A percentile compares a stretch with the other conserved stretches of the same genome.
Conservation (phyloP, 2,329 filamentous ascomycete species). For the Cytospora chrysosperma region DNA sequence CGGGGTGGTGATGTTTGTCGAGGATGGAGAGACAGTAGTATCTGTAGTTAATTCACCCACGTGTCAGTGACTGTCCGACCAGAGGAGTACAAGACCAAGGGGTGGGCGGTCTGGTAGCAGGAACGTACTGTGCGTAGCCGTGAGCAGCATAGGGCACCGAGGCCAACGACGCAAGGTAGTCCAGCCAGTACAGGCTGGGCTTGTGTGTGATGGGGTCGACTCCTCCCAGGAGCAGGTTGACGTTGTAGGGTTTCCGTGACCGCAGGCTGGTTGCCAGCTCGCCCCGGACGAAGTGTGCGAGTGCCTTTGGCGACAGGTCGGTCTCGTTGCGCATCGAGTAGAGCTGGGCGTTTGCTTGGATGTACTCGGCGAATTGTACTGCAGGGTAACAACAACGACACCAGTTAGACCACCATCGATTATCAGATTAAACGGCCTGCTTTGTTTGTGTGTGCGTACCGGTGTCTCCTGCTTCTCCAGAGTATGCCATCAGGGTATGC, state of each 20-base stretch:
- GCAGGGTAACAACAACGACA: slow-evolving; percentile 13
- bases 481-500: slow-evolving; percentile 92
- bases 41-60: slow-evolving; percentile 40
- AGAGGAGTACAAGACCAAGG: too few species aligned
- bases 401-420: slow-evolving; percentile 22
- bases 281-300: slow-evolving; percentile 89
- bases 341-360: slow-evolving; percentile 96
- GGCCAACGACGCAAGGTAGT: slow-evolving; percentile 89
- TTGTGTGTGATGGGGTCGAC: slow-evolving; percentile 89
- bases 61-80: slow-evolving; percentile 28
- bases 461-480: slow-evolving; percentile 94
- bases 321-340: slow-evolving; percentile 98
- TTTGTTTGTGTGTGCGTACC: slow-evolving; percentile 48
- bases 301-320: slow-evolving; percentile 83
- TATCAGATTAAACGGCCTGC: slow-evolving; percentile 3
- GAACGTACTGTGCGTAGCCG: slow-evolving; percentile 87
- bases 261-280: slow-evolving; percentile 89
- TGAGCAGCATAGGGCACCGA: slow-evolving; percentile 93
- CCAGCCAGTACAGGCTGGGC: slow-evolving; percentile 93
- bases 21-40: slow-evolving; percentile 98
- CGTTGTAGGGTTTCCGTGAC: slow-evolving; percentile 91
- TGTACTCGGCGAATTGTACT: slow-evolving; percentile 99
- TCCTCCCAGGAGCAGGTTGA: slow-evolving; percentile 93
- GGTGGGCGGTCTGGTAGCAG: slow-evolving; percentile 26
- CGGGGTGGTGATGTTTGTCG: slow-evolving; percentile 97